phyloP scores from a whole-genome alignment of 352 stramenopile genomes.

The Globisporangium apiculatum region DNA sequence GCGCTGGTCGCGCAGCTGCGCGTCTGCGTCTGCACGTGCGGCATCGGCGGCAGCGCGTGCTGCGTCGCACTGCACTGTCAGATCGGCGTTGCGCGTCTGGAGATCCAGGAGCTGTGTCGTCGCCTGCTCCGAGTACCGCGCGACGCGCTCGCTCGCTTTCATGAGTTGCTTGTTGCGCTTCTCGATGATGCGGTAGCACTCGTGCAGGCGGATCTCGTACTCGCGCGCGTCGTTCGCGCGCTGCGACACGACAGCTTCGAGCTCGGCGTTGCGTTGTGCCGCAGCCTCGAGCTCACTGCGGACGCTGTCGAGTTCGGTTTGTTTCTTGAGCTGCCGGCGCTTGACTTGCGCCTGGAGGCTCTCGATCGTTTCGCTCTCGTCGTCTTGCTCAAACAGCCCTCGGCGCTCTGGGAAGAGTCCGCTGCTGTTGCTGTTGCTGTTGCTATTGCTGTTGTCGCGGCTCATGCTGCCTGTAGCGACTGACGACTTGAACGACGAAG shows the following conservation, averaged over 20 bases:
- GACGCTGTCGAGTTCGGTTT: slow-evolving; percentile 51
- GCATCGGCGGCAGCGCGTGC: slow-evolving; percentile 18
- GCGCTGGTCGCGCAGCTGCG: slow-evolving; percentile 24
- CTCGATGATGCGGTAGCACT: slow-evolving; percentile 78
- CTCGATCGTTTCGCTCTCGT: slow-evolving; percentile 51
- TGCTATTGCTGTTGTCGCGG: slow-evolving; percentile 7
- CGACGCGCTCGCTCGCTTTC: slow-evolving; percentile 71
- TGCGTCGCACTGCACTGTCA: slow-evolving; percentile 22
- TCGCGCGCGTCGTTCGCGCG: slow-evolving; percentile 47
- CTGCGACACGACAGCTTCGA: slow-evolving; percentile 31
- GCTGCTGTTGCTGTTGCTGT: not conserved
- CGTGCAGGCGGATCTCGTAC: slow-evolving; percentile 60
- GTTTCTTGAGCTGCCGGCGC: slow-evolving; percentile 60
- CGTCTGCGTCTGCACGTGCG: slow-evolving; percentile 10
- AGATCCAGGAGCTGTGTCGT: slow-evolving; percentile 41
- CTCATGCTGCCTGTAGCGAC: not conserved
- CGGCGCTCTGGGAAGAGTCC: slow-evolving; percentile 28
- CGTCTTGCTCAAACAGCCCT: slow-evolving; percentile 70
- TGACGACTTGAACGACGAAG: slow-evolving; percentile 8
- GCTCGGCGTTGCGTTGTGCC: slow-evolving; percentile 13
- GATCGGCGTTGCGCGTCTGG: slow-evolving; percentile 25
- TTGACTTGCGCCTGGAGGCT: slow-evolving; percentile 24
- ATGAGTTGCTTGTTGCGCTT: slow-evolving; percentile 84
- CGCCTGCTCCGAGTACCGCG: slow-evolving; percentile 53
- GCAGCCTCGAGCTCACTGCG: not conserved